These are phyloP conservation scores for Beverwykella pulmonaria DNA, from an alignment of 495 filamentous ascomycete species.

Conservation along the genomic window DNA sequence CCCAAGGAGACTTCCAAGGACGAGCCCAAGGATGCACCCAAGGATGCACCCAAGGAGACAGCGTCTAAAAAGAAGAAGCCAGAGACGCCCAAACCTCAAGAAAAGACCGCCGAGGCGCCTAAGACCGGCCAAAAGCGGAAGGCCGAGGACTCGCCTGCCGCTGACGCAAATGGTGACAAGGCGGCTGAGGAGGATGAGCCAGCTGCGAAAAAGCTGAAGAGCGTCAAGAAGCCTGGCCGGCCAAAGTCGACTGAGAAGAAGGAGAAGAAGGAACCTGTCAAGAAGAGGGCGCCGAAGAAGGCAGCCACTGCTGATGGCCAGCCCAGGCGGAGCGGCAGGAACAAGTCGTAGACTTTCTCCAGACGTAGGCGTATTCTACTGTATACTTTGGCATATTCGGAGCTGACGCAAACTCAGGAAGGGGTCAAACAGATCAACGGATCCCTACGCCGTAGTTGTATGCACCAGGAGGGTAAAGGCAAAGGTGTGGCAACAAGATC, in stretches of 20 bases:
- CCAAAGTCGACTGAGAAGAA: conserved; percentile 48
- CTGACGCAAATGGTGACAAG: conserved; percentile 18
- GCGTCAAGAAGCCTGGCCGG: conserved; percentile 47
- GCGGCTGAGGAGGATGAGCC: conserved; percentile 18
- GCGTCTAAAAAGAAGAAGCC: conserved; percentile 30
- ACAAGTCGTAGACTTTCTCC: conserved; percentile 30
- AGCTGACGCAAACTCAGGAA: not conserved
- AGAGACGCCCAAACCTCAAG: conserved; percentile 25
- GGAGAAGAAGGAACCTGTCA: conserved; percentile 41
- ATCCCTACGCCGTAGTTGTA: not conserved
- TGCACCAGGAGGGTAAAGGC: not conserved
- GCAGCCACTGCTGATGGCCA: conserved; percentile 47
- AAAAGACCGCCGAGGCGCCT: conserved; percentile 9
- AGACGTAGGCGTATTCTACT: not conserved
- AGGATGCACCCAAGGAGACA: conserved; percentile 40
- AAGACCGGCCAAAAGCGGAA: conserved; percentile 38
- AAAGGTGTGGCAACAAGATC: not conserved
- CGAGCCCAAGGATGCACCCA: conserved; percentile 38
- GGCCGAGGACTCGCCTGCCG: conserved; percentile 29
- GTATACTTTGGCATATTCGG: not conserved
- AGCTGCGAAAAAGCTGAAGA: conserved; percentile 47
- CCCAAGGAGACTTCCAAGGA: conserved; percentile 41
- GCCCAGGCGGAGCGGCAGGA: conserved; percentile 44
- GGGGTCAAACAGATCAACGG: not conserved
- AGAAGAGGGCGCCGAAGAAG: conserved; percentile 46